Evolutionary conservation across 2,329 filamentous ascomycete species (phyloP).

Genomic region (Fulvia fulva): DNA sequence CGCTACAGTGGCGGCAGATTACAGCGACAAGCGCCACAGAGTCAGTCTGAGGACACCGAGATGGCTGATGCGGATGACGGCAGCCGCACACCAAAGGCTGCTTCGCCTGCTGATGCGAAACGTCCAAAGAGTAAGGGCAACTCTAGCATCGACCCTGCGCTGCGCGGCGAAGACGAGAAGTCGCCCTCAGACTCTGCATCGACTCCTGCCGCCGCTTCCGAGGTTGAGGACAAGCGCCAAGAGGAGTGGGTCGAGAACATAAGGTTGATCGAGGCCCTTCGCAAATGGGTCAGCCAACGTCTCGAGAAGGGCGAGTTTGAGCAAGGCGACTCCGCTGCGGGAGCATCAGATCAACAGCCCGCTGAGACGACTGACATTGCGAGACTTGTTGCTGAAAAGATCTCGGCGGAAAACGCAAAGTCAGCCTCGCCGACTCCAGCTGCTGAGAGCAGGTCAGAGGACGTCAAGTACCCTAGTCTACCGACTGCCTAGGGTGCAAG

Average conservation of each 20-base stretch:
- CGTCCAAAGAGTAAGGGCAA: slow-evolving; percentile 30
- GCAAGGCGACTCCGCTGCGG: slow-evolving; percentile 12
- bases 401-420: slow-evolving; percentile 13
- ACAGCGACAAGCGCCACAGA: slow-evolving; percentile 49
- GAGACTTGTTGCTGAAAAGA: slow-evolving; percentile 25
- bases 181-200: slow-evolving; percentile 26
- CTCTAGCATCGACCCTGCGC: slow-evolving; percentile 36
- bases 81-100: slow-evolving; percentile 33
- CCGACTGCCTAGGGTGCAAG: slow-evolving; percentile 5
- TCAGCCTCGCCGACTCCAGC: slow-evolving; percentile 11
- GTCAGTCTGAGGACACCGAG: slow-evolving; percentile 36
- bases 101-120: slow-evolving; percentile 20
- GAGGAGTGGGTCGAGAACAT: slow-evolving; percentile 61
- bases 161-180: slow-evolving; percentile 31
- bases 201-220: slow-evolving; percentile 27
- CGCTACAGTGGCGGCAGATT: slow-evolving; percentile 60
- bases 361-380: slow-evolving; percentile 17
- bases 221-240: slow-evolving; percentile 45
- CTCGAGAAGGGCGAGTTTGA: slow-evolving; percentile 51
- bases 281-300: slow-evolving; percentile 54
- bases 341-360: slow-evolving; percentile 16
- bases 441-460: slow-evolving; percentile 15
- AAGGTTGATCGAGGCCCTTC: slow-evolving; percentile 58
- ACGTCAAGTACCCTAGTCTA: slow-evolving; percentile 21
- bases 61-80: slow-evolving; percentile 41